These are phyloP conservation scores for Madurella fahalii DNA, from an alignment of 2,329 filamentous ascomycete species.

Conservation along the genomic window DNA sequence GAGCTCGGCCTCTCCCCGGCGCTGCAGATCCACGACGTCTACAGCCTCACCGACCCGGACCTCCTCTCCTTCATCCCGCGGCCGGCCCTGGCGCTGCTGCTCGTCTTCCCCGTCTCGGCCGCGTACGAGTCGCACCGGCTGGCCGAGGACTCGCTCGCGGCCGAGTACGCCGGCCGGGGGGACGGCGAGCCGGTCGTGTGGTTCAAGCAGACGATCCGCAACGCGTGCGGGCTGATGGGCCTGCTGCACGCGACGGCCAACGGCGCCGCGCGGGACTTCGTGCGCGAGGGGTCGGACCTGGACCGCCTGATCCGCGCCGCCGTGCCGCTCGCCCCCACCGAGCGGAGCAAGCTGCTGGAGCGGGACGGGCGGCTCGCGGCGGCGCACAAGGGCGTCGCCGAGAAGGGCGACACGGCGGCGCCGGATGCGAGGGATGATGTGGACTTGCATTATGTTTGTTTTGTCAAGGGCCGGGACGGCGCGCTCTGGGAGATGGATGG, in stretches of 20 bases:
- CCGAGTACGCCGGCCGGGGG: conserved; percentile 66
- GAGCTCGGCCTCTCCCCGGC: conserved; percentile 76
- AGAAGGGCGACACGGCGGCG: conserved; percentile 70
- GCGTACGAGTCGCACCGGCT: conserved; percentile 73
- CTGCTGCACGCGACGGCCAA: conserved; percentile 80
- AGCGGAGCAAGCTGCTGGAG: conserved; percentile 73
- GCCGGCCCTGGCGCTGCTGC: conserved; percentile 80
- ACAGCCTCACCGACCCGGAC: conserved; percentile 79
- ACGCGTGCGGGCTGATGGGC: conserved; percentile 89
- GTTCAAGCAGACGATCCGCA: conserved; percentile 93
- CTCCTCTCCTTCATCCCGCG: conserved; percentile 84
- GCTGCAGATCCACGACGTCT: conserved; percentile 85
- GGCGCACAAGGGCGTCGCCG: conserved; percentile 75
- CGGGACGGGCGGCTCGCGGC: conserved; percentile 68
- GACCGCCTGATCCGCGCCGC: conserved; percentile 64
- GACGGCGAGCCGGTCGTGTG: conserved; percentile 73
- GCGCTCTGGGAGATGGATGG: conserved; percentile 60
- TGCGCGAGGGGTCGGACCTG: conserved; percentile 56
- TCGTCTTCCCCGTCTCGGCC: conserved; percentile 82
- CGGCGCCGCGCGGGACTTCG: conserved; percentile 61
- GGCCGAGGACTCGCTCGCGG: conserved; percentile 63
- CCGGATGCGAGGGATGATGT: conserved; percentile 74
- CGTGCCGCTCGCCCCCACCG: conserved; percentile 61
- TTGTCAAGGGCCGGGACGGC: conserved; percentile 70
- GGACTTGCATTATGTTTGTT: conserved; percentile 96